Conservation (phyloP, 768 basidiomycete genomes). For the Leccinum olivaceopallidum region DNA sequence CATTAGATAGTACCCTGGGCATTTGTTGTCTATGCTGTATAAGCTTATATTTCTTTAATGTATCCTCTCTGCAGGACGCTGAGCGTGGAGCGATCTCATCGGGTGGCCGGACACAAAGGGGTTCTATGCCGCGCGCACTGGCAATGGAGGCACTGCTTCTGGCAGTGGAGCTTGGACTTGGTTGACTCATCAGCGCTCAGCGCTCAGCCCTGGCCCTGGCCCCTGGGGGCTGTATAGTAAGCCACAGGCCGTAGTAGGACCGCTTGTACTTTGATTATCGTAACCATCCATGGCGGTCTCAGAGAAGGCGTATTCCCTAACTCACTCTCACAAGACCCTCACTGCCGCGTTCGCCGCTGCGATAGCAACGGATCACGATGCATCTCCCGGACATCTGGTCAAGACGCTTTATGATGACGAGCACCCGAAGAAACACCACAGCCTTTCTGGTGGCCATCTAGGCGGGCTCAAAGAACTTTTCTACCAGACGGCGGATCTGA, state of each 20-base stretch:
- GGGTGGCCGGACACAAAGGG: not conserved
- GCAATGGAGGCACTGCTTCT: not conserved
- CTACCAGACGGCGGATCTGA: conserved; percentile 16
- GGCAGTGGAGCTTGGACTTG: not conserved
- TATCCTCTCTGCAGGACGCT: not conserved
- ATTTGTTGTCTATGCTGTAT: conserved; percentile 5
- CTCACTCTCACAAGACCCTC: conserved; percentile 37
- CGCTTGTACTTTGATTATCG: not conserved
- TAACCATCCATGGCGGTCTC: conserved; percentile 26
- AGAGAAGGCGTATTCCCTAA: conserved; percentile 34
- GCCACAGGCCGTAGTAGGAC: not conserved
- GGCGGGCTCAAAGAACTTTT: conserved; percentile 22
- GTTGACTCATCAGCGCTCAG: not conserved
- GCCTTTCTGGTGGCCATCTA: conserved; percentile 18
- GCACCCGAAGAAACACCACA: conserved; percentile 29
- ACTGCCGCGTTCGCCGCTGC: conserved; percentile 43
- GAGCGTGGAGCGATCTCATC: not conserved
- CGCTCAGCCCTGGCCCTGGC: not conserved
- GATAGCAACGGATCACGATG: conserved; percentile 25
- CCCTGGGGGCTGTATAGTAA: not conserved
- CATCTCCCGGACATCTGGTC: conserved; percentile 38
- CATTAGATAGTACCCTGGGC: conserved; percentile 12
- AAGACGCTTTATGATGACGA: conserved; percentile 39
- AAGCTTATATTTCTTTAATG: conserved; percentile 13
- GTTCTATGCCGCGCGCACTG: not conserved